Evolutionary conservation across 768 basidiomycete species (phyloP).

Genomic region (Agaricus subrufescens): DNA sequence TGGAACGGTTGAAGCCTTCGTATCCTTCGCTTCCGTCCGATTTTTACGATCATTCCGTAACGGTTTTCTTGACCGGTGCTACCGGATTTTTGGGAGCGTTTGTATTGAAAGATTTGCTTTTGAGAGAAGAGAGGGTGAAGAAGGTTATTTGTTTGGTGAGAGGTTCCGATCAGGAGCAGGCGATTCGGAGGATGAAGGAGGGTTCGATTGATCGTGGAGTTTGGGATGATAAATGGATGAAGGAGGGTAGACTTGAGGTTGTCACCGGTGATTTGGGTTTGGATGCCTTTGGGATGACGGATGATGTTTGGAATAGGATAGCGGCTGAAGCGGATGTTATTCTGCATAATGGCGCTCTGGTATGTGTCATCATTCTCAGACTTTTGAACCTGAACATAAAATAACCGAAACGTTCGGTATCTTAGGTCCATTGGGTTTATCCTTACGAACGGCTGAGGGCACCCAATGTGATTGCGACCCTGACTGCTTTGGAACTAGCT

Average conservation of each 20-base stretch:
- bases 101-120: conserved; percentile 76
- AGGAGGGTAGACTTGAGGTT: conserved; percentile 63
- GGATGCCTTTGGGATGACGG: conserved; percentile 67
- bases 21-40: conserved; percentile 63
- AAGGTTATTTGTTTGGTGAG: conserved; percentile 95
- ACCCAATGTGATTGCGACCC: conserved; percentile 89
- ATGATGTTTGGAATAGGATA: conserved; percentile 60
- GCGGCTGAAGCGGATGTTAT: conserved; percentile 74
- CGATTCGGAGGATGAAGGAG: conserved; percentile 63
- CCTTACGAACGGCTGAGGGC: conserved; percentile 91
- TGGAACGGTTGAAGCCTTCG: conserved; percentile 49
- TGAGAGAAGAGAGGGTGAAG: conserved; percentile 45
- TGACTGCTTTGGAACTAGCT: conserved; percentile 80
- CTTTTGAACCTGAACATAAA: background rate
- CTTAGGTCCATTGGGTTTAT: conserved; percentile 97
- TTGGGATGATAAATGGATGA: conserved; percentile 86
- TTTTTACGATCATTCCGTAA: conserved; percentile 49
- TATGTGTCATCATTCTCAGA: conserved; percentile 31
- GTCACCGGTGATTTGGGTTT: conserved; percentile 81
- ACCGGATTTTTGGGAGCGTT: conserved; percentile 97
- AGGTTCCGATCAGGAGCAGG: conserved; percentile 57
- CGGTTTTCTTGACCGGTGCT: conserved; percentile 93
- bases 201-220: conserved; percentile 74
- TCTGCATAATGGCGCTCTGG: conserved; percentile 95
- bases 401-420: background rate